These are phyloP conservation scores for Cenchrus fungigraminus DNA, from an alignment of 176 grass and related monocot species.

Conservation along the genomic window DNA sequence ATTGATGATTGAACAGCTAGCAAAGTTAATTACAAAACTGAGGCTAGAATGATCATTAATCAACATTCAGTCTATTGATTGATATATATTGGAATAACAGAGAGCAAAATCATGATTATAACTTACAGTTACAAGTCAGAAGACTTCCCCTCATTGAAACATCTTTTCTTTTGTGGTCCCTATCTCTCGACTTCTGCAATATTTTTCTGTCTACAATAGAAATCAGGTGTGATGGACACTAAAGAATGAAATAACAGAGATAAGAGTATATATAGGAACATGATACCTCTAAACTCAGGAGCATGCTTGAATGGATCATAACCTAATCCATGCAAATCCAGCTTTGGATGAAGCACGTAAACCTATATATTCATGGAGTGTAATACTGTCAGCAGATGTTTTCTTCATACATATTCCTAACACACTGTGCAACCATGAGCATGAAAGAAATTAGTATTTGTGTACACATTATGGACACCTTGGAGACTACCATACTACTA, in stretches of 20 bases:
- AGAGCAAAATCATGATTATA: constrained; percentile 33
- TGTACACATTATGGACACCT: neutral
- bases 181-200: constrained; percentile 58
- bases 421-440: constrained; percentile 8
- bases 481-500: neutral
- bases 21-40: constrained; percentile 29
- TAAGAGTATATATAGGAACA: constrained; percentile 14
- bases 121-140: constrained; percentile 84
- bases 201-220: constrained; percentile 77
- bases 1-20: constrained; percentile 58
- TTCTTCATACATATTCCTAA: constrained; percentile 27
- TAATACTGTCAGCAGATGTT: constrained; percentile 35
- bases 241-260: constrained; percentile 16
- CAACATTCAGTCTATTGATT: neutral
- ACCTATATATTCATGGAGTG: constrained; percentile 55
- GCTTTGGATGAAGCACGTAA: constrained; percentile 86
- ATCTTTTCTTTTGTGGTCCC: constrained; percentile 56
- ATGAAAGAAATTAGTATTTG: constrained; percentile 8
- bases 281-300: constrained; percentile 90
- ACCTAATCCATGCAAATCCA: constrained; percentile 92
- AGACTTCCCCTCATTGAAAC: constrained; percentile 53
- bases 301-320: constrained; percentile 96
- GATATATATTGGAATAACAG: constrained; percentile 22
- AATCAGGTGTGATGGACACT: constrained; percentile 18
- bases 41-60: constrained; percentile 22